Evolutionary conservation across 192 early-diverging fungal species (phyloP), one percentile per base, ranked within the genome.

Genomic region (Geosiphon pyriformis): DNA sequence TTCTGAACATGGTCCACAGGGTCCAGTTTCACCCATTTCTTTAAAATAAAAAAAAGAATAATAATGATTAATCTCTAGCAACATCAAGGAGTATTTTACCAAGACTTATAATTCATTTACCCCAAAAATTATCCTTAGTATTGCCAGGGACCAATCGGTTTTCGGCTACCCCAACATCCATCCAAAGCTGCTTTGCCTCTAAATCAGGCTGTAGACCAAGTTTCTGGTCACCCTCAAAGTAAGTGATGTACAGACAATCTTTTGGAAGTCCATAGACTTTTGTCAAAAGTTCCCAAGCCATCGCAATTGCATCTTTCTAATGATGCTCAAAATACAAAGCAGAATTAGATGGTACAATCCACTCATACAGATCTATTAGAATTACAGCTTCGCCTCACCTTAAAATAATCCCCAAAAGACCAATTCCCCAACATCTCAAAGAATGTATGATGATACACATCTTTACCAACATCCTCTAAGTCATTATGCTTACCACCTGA

Each of bases 351-450:
- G 11, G 1, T 48, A 51, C 3, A 4, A 0, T 4, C 31, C 23
- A 47, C 29, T n/a, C n/a, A n/a, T n/a, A n/a, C n/a, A n/a, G n/a
- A n/a, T n/a, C 29, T 53, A 29, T 32, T 34, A 26, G 7, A 31
- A 37, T 51, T 32, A 53, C 22, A 4, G n/a, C n/a, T 55, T 29
- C 10, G 4, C n/a, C 53, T 11, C 56, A 84, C 87, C 87, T 98
- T 98, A 78, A 98, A 98, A 79, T 98, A 96, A 72, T 98, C 92
- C 65, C 96, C 94, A 76, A 98, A 98, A n/a, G 94, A 96, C 96
- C 96, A 98, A 86, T 98, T 98, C 65, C 96, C 96, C 75, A 98
- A 82, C 96, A 98, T 98, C 78, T 98, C 96, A 81, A 98, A 98
- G 83, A 96, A 98, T 46, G 96, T 98, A 77, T 98, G 96, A 81